Base-by-base conservation (phyloP, 345 rosid species). In the rapeseed (Brassica napus) region DNA sequence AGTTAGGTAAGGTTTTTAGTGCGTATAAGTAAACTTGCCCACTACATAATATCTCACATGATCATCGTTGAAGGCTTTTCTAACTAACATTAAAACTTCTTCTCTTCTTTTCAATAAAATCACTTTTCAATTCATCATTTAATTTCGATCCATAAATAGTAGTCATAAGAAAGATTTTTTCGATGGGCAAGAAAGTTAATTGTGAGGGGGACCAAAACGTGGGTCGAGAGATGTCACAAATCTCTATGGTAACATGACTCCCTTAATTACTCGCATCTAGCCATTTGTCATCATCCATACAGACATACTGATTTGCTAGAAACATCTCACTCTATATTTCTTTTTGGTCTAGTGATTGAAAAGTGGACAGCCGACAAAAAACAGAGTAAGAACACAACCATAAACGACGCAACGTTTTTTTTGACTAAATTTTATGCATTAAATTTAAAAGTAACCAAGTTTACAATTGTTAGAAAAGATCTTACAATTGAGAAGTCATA, bases 201-300 rank as follows among this genome's bases (percentile, higher is more conserved):
- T 52, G 37, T 39, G n/a, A 5, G 76, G 9, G 76, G 76, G 68
- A 60, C 76, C 58, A 72, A 61, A 39, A 60, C 76, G 28, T 71
- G 74, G 54, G 32, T 57, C 52, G 52, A 12, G 54, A 71, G 21
- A 57, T 14, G 14, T 58, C 9, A 4, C 32, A 63, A 1, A 15
- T 63, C 21, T 35, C 55, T 1, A 7, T 23, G 23, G 32, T 18
- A 60, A 37, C 68, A 67, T 72, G 58, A 72, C 15, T 14, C 55
- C 14, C 26, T 72, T 59, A 10, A 14, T 37, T 59, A 37, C 37
- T 8, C 8, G 23, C 42, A 60, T 26, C 15, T 4, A 26, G 8
- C 28, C 5, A 28, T 11, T 60, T 14, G 18, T 62, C 66, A 62
- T 30, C 39, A 21, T 26, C 34, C 39, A 30, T n/a, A 30, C 21